Base-by-base conservation (phyloP, 2,329 filamentous ascomycete genomes). In the Chrysoporthe cubensis region DNA sequence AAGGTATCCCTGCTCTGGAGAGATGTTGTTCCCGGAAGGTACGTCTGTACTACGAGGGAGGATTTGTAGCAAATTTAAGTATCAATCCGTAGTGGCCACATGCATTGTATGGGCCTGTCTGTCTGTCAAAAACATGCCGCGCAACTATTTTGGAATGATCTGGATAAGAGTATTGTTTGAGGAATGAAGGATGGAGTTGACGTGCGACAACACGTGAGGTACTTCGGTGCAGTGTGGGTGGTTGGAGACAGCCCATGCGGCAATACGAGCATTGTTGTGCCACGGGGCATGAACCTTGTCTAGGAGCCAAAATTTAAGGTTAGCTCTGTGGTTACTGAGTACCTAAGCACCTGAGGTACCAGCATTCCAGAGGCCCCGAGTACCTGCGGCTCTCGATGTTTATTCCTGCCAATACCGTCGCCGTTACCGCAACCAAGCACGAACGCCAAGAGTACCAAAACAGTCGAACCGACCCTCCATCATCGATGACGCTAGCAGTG, bases 401-500 rank as follows among this genome's bases (percentile, higher is more conserved):
- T 9, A 18, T n/a, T 16, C 37, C 37, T 42, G 14, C 40, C 9
- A n/a, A 42, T 32, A 21, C 16, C 57, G 32, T 14, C 18, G 56
- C 56, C 56, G 48, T 21, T 16, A 13, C 42, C 57, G 9, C 44
- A 61, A 32, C 57, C 34, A 50, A 62, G 57, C 60, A 54, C 50
- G 21, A 16, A 13, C 32, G 50, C 50, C 50, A 54, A 54, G 50
- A 54, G 50, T 13, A 34, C 50, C 50, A 34, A 54, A 34, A 32
- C 32, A 54, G 50, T 16, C 6, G 21, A 16, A 32, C 21, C 13
- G 21, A 57, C 34, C 54, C 54, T 40, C 54, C 32, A 57, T 57
- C 54, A 57, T 34, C 32, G 40, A 40, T 9, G 34, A 40, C 54
- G 32, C 54, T 57, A 57, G 34, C 34, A 13, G 16, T 40, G 34